Percentiles rank a stretch among this genome's conserved stretches.
Evolutionary conservation across 441 rosid genomes (phyloP).

Genomic region (Macaranga tanarius): DNA sequence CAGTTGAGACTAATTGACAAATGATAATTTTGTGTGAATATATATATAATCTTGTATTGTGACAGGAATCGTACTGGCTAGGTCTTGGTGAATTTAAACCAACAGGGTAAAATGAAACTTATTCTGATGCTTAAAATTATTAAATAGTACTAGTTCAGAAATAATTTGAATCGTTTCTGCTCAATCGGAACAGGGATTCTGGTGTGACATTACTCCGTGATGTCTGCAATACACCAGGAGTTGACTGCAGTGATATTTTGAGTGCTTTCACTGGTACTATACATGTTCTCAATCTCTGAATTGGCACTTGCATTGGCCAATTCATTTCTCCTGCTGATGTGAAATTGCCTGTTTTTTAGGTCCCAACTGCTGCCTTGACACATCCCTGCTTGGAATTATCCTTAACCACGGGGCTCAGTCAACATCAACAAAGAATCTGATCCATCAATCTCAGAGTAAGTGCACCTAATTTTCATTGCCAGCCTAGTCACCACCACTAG

Average conservation of each 20-base stretch:
- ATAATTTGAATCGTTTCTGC: not conserved
- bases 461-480: not conserved
- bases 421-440: conserved; percentile 50
- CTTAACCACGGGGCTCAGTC: conserved; percentile 55
- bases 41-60: not conserved
- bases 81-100: conserved; percentile 73
- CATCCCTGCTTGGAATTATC: conserved; percentile 33
- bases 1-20: not conserved
- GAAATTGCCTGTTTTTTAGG: conserved; percentile 27
- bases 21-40: too few relatives aligned
- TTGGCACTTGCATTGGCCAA: too few relatives aligned
- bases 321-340: too few relatives aligned
- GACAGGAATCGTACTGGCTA: conserved; percentile 45
- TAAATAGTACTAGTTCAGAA: too few relatives aligned
- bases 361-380: conserved; percentile 52
- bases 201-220: conserved; percentile 43
- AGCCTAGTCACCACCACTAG: not conserved
- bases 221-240: conserved; percentile 45
- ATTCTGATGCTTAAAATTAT: too few relatives aligned
- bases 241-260: conserved; percentile 58
- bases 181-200: conserved; percentile 36
- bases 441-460: conserved; percentile 61
- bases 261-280: conserved; percentile 53
- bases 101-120: conserved; percentile 38
- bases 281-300: too few relatives aligned